Percentiles rank a stretch among this genome's conserved stretches.
These are phyloP conservation scores for Taxawa tesnikishii DNA, from an alignment of 2,329 filamentous ascomycete species.

Conservation along the genomic window DNA sequence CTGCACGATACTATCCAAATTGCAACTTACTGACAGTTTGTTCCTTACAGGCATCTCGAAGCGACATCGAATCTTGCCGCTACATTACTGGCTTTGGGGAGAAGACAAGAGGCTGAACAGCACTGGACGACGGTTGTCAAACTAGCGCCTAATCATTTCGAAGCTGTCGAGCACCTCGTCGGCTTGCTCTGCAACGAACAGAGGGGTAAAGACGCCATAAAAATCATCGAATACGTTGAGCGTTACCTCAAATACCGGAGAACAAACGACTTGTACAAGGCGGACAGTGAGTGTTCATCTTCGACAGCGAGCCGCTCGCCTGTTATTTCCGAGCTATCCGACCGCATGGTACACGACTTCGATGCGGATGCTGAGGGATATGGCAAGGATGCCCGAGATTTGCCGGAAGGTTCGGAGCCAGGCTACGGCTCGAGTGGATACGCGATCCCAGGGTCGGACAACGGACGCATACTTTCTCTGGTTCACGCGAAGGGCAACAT, in stretches of 20 bases:
- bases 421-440: slow-evolving; percentile 74
- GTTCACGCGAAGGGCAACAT: slow-evolving; percentile 98
- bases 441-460: slow-evolving; percentile 71
- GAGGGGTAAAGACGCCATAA: slow-evolving; percentile 70
- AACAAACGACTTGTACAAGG: slow-evolving; percentile 34
- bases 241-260: slow-evolving; percentile 46
- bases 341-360: slow-evolving; percentile 45
- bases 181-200: slow-evolving; percentile 74
- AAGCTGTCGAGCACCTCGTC: slow-evolving; percentile 89
- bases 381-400: slow-evolving; percentile 15
- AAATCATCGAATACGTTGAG: slow-evolving; percentile 79
- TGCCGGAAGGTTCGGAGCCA: slow-evolving; percentile 29
- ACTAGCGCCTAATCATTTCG: slow-evolving; percentile 75
- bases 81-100: slow-evolving; percentile 71
- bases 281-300: slow-evolving; percentile 46
- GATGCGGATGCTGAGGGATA: slow-evolving; percentile 28
- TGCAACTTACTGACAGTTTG: slow-evolving; percentile 10
- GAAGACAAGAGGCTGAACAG: slow-evolving; percentile 70
- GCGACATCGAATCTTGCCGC: slow-evolving; percentile 89
- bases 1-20: no score
- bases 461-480: slow-evolving; percentile 83
- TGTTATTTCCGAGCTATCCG: slow-evolving; percentile 42
- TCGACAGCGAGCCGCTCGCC: slow-evolving; percentile 40
- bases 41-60: slow-evolving; percentile 62
- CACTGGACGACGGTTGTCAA: slow-evolving; percentile 80